Base-by-base conservation (phyloP, 208 protist species). In the Leishmania arabica region DNA sequence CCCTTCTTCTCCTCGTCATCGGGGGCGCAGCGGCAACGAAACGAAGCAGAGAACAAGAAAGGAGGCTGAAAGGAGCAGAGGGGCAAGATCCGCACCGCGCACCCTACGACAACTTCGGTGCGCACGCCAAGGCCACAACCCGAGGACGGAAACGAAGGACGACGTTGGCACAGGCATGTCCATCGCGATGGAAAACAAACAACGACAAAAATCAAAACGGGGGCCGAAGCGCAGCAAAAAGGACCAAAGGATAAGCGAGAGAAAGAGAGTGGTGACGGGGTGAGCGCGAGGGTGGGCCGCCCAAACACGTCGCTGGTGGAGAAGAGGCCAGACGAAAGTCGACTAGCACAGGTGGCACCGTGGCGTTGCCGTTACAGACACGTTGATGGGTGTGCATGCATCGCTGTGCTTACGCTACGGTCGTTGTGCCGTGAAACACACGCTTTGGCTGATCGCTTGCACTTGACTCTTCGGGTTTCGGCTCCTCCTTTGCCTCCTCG, bases 261-360 rank as follows among this genome's bases (percentile, higher is more conserved):
- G 40, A 45, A 42, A 42, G 27, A 72, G 40, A 72, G 66, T 19
- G 6, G 2, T 11, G 42, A 21, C 40, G 24, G 5, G 7, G 17
- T 11, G 40, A 72, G 40, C 17, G 40, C 17, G 66, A 45, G 40
- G 40, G 31, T 0, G 15, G 31, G 15, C 62, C 62, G 62, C 8
- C 31, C 27, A 64, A 64, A 7, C 21, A 31, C 58, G 5, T 24
- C 27, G 5, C 58, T 8, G 9, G 58, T 64, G 27, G 27, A 31
- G 62, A 40, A 66, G 62, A 66, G 62, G n/a, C 56, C 56, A 66
- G n/a, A 45, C 4, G 65, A 70, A 70, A 70, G 66, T 13, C 31
- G n/a, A 2, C 15, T 19, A 31, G 31, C 27, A 34, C 27, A 66
- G n/a, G 11, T 21, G 27, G 8, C 62, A 3, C n/a, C 17, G 15